Percentiles rank a stretch among this genome's conserved stretches.
phyloP scores from a whole-genome alignment of 2,329 filamentous ascomycete genomes.

The Penicillium sp. region DNA sequence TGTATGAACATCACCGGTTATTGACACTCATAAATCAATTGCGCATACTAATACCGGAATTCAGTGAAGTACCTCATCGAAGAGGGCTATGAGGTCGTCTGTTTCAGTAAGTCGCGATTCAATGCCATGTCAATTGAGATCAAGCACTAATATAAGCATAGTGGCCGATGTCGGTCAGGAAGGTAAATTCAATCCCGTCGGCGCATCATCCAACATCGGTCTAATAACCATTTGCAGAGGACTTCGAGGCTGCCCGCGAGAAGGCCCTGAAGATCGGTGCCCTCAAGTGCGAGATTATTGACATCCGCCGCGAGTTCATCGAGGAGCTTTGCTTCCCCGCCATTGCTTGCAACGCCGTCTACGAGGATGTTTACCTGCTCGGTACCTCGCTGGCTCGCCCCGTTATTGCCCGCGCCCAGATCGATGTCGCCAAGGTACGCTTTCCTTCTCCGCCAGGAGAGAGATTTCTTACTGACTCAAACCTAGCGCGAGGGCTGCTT shows the following conservation, averaged over 20 bases:
- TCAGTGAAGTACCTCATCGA: constrained; percentile 47
- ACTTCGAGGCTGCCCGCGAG: constrained; percentile 68
- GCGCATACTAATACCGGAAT: constrained; percentile 16
- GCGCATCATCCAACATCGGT: constrained; percentile 4
- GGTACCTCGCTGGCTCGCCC: constrained; percentile 47
- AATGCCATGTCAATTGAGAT: neutral
- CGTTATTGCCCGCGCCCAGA: constrained; percentile 48
- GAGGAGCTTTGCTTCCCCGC: constrained; percentile 78
- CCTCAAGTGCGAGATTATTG: constrained; percentile 58
- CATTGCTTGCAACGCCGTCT: constrained; percentile 61
- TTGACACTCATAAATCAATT: constrained; percentile 1
- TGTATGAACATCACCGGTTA: constrained; percentile 36
- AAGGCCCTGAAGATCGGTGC: constrained; percentile 71
- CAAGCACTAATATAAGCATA: constrained; percentile 18
- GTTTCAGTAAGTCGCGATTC: constrained; percentile 47
- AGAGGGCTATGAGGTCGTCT: constrained; percentile 58
- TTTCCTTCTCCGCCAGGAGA: neutral
- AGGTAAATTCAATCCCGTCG: constrained; percentile 30
- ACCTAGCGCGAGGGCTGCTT: constrained; percentile 43
- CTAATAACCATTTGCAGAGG: constrained; percentile 48
- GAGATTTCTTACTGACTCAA: neutral
- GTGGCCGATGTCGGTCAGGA: constrained; percentile 73
- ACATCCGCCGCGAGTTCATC: constrained; percentile 72
- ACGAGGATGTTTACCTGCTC: constrained; percentile 64
- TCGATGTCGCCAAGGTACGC: constrained; percentile 29